phyloP scores from a whole-genome alignment of 768 basidiomycete genomes.

The Tricholoma hemisulphureum region DNA sequence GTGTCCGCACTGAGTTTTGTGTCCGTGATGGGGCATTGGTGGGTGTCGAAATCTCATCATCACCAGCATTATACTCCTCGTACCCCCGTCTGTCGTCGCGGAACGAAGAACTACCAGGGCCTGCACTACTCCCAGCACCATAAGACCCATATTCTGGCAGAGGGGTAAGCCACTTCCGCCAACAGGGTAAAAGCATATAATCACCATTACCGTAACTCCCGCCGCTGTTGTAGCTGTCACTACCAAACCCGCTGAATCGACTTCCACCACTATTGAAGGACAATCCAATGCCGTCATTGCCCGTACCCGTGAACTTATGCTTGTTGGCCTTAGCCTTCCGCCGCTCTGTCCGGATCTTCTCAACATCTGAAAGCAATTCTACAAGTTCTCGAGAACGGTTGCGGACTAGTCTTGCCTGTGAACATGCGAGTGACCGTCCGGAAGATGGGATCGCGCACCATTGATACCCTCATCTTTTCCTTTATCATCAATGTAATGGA shows the following conservation, averaged over 20 bases:
- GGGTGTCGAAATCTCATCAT: slow-evolving; percentile 61
- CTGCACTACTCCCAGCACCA: slow-evolving; percentile 36
- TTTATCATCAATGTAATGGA: slow-evolving; percentile 98
- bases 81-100: slow-evolving; percentile 62
- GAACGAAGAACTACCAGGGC: slow-evolving; percentile 49
- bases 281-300: slow-evolving; percentile 67
- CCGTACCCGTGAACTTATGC: slow-evolving; percentile 84
- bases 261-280: slow-evolving; percentile 54
- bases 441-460: slow-evolving; percentile 44
- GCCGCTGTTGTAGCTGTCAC: slow-evolving; percentile 33
- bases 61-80: slow-evolving; percentile 97
- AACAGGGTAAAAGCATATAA: not conserved
- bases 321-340: slow-evolving; percentile 91
- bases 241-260: slow-evolving; percentile 49
- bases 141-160: slow-evolving; percentile 15
- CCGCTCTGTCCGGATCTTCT: slow-evolving; percentile 83
- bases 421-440: not conserved
- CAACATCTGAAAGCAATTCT: slow-evolving; percentile 89
- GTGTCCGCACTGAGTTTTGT: slow-evolving; percentile 18
- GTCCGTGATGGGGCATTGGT: slow-evolving; percentile 32
- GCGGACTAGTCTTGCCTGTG: slow-evolving; percentile 62
- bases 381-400: slow-evolving; percentile 92
- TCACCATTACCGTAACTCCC: slow-evolving; percentile 24
- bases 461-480: slow-evolving; percentile 98
- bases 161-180: not conserved